Base-by-base conservation (phyloP, 257 asterid species). In the Nemophila menziesii region DNA sequence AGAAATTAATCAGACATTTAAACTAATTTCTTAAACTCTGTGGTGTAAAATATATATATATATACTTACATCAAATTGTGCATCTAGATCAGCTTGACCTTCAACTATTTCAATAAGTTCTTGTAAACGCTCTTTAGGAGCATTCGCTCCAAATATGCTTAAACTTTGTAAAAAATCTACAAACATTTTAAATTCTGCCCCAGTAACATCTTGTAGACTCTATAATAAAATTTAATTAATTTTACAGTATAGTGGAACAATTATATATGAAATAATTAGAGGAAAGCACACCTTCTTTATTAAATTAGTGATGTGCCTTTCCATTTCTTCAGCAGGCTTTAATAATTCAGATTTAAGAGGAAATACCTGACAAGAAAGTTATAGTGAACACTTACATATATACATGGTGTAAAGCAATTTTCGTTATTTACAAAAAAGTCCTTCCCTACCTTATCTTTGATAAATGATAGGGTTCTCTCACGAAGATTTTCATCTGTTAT, bases 161-260 rank as follows among this genome's bases (percentile, higher is more conserved):
- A 86, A 63, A 62, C 78, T 82, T 61, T 64, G 79, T 36, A 86
- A 66, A 52, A 86, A 86, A 65, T 86, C 94, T 78, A 86, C 79
- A 60, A 82, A 82, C 93, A 82, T 74, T 64, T 86, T 73, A 68
- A 86, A 86, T 62, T 86, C 97, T n/a, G 80, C 75, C 50, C 97
- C 97, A 14, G 93, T 86, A 63, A 86, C 97, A 63, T 86, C 97
- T 74, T 79, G 97, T 47, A 86, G 65, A 63, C 92, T 74, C 97
- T 86, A 85, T 68, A 79, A 64, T 51, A 51, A 37, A 20, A 58
- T n/a, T 33, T 33, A 52, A 58, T 43, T 11, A 48, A 49, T 43
- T 43, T 49, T 42, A 58, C 62, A 60, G 19, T 56, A 10, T 19
- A 9, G 20, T 13, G 10, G 18, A 41, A 9, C 15, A 22, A 41